Evolutionary conservation across 805 yeast species (phyloP).

Genomic region (Ogataea kodamae): DNA sequence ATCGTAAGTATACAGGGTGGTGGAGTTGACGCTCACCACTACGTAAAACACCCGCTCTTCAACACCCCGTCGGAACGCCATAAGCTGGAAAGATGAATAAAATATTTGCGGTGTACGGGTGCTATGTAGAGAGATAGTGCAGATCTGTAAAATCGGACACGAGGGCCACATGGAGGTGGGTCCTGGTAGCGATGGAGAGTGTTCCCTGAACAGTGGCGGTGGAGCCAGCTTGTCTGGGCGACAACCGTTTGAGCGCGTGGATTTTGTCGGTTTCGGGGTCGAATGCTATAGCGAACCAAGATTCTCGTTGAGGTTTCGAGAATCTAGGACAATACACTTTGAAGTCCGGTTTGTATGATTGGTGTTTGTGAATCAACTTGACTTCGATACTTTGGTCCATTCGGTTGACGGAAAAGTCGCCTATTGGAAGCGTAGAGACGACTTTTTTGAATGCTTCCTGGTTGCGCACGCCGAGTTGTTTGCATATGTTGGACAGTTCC

Average conservation of each 20-base stretch:
- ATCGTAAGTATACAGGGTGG: constrained; percentile 58
- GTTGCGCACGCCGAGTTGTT: constrained; percentile 40
- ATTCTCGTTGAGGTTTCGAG: constrained; percentile 88
- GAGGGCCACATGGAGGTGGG: constrained; percentile 42
- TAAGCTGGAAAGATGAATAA: not conserved
- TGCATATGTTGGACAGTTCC: constrained; percentile 35
- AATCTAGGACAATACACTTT: constrained; percentile 73
- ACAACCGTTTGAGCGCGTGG: constrained; percentile 67
- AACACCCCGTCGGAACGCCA: constrained; percentile 9
- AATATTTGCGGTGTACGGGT: not conserved
- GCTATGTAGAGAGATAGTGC: constrained; percentile 15
- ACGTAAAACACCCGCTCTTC: constrained; percentile 25
- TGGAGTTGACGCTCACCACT: constrained; percentile 44
- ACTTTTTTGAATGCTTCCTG: constrained; percentile 49
- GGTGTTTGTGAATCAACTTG: constrained; percentile 51
- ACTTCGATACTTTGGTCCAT: constrained; percentile 37
- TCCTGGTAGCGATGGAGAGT: not conserved
- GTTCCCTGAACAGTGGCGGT: constrained; percentile 34
- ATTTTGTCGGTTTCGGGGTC: constrained; percentile 52
- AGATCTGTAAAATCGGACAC: constrained; percentile 69
- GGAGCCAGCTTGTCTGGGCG: constrained; percentile 43
- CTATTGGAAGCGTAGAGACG: constrained; percentile 60
- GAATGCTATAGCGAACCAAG: constrained; percentile 78
- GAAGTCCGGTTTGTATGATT: constrained; percentile 52
- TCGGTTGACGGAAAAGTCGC: constrained; percentile 38